A percentile compares a stretch with the other conserved stretches of the same genome.
Conservation (phyloP, 306 rosid genomes). For the Amphicarpaea edgeworthii region DNA sequence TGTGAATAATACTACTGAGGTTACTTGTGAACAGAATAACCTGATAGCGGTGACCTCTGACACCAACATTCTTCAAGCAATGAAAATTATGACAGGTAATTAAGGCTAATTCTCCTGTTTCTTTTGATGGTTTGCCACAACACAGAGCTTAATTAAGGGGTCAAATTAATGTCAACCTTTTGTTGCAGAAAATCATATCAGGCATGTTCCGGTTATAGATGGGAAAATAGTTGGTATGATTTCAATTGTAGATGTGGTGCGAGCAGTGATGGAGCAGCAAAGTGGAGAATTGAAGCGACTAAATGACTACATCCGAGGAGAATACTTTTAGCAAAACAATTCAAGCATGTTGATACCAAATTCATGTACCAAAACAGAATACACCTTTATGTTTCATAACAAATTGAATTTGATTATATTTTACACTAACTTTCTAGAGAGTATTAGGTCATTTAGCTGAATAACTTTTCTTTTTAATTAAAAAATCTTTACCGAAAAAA, state of each 20-base stretch:
- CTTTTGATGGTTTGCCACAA: neutral
- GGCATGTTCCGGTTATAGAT: constrained; percentile 91
- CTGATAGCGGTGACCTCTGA: constrained; percentile 76
- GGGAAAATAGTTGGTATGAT: constrained; percentile 90
- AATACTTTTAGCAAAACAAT: constrained; percentile 58
- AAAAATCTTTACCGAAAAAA: neutral
- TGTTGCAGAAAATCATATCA: constrained; percentile 64
- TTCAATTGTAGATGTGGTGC: constrained; percentile 84
- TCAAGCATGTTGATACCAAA: constrained; percentile 8
- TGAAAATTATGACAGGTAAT: constrained; percentile 94
- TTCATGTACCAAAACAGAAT: constrained; percentile 29
- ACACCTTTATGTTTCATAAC: neutral
- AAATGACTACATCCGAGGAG: constrained; percentile 75
- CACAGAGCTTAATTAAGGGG: neutral
- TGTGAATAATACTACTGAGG: constrained; percentile 9
- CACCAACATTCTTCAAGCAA: constrained; percentile 86
- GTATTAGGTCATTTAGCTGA: neutral
- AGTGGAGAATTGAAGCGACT: constrained; percentile 76
- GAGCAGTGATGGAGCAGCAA: constrained; percentile 86
- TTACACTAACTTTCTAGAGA: neutral
- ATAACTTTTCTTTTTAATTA: neutral
- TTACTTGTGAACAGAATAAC: constrained; percentile 58
- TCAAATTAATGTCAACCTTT: neutral
- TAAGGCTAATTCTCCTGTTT: constrained; percentile 52
- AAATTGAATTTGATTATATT: neutral